A percentile compares a stretch with the other conserved stretches of the same genome.
Evolutionary conservation across 345 rosid genomes (phyloP).

Genomic region (Gossypium sturtianum): DNA sequence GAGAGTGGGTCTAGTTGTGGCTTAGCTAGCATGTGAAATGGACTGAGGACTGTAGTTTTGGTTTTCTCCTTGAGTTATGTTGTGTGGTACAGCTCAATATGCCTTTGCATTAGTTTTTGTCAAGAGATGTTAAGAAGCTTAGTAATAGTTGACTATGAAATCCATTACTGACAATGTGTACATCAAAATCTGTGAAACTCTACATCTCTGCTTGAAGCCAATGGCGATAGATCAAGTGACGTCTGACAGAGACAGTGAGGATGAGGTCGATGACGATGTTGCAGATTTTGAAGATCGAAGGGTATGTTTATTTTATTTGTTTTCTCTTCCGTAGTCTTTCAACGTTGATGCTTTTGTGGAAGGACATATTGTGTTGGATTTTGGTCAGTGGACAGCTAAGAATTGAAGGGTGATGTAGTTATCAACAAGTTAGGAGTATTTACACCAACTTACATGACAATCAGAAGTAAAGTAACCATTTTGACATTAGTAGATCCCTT

Average conservation of each 20-base stretch:
- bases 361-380: not conserved
- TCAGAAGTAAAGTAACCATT: not conserved
- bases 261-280: slow-evolving; percentile 98
- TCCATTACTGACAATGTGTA: not conserved
- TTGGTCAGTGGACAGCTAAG: not conserved
- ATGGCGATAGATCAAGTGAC: slow-evolving; percentile 92
- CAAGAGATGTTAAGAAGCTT: not conserved
- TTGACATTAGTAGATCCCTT: slow-evolving; percentile 1
- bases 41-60: not conserved
- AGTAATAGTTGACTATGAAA: not conserved
- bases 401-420: not conserved
- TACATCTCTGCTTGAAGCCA: slow-evolving; percentile 39
- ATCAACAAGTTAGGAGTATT: not conserved
- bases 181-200: slow-evolving; percentile 5
- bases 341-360: not conserved
- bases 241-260: slow-evolving; percentile 96
- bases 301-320: slow-evolving; percentile 38
- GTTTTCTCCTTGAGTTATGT: not conserved
- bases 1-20: not conserved
- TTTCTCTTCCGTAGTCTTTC: not conserved
- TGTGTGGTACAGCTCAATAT: not conserved
- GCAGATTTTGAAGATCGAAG: slow-evolving; percentile 98
- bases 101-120: slow-evolving; percentile 9
- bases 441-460: not conserved
- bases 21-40: not conserved